Evolutionary conservation across 305 asterid genomes (phyloP).

Genomic region (Rubia tinctorum): DNA sequence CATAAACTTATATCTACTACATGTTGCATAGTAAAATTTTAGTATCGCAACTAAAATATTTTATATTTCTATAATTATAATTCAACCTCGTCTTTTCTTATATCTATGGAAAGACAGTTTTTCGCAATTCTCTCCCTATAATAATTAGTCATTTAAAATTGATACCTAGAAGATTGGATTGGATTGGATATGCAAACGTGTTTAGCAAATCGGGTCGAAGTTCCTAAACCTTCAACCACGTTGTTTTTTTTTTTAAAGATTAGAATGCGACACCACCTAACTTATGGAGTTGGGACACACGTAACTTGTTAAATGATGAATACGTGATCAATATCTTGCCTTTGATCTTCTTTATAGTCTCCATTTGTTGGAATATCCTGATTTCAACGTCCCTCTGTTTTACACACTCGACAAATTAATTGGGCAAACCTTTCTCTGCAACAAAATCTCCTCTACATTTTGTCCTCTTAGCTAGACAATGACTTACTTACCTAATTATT

Average conservation of each 20-base stretch:
- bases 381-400: background rate
- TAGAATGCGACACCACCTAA: background rate
- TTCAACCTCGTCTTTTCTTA: too few species aligned
- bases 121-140: too few species aligned
- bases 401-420: background rate
- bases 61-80: too few species aligned
- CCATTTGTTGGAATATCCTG: background rate
- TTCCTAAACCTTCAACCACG: background rate
- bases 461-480: background rate
- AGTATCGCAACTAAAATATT: too few species aligned
- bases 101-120: too few species aligned
- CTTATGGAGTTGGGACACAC: background rate
- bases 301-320: background rate
- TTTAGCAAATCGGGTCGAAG: background rate
- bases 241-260: too few species aligned
- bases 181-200: background rate
- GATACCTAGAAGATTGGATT: background rate
- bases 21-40: too few species aligned
- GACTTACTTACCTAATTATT: too few species aligned
- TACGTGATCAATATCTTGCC: background rate
- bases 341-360: background rate
- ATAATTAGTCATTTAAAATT: too few species aligned
- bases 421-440: background rate
- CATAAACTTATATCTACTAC: too few species aligned
- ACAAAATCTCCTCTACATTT: background rate